Conservation (phyloP, 129 eudicot genomes). For the Helianthus tuberosus region DNA sequence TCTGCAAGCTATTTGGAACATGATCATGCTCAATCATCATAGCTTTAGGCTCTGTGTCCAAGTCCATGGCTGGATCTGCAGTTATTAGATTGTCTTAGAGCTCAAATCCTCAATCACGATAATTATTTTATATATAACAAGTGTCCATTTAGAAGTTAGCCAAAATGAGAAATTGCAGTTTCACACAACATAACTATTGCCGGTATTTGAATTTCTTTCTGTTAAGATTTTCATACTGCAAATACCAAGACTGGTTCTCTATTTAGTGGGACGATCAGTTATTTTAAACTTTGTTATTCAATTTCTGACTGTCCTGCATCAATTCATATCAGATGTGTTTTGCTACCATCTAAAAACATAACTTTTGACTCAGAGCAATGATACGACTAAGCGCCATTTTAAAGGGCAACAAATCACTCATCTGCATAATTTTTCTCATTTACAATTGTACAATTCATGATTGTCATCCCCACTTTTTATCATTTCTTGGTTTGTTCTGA, state of each 20-base stretch:
- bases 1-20: slow-evolving; percentile 38
- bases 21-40: slow-evolving; percentile 54
- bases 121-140: neutral
- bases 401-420: neutral
- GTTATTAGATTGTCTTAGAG: slow-evolving; percentile 8
- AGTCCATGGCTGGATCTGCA: slow-evolving; percentile 35
- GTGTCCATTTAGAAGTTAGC: slow-evolving; percentile 8
- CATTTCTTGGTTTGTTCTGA: neutral
- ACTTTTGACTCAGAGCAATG: neutral
- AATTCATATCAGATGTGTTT: neutral
- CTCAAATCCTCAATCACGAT: slow-evolving; percentile 6
- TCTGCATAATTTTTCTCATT: neutral
- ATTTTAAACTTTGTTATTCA: neutral
- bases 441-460: neutral
- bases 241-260: neutral
- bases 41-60: slow-evolving; percentile 27
- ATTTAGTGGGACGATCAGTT: neutral
- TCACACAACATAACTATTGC: neutral
- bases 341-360: neutral
- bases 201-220: neutral
- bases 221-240: neutral
- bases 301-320: neutral
- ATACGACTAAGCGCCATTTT: neutral
- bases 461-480: neutral
- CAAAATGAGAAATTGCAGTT: neutral